Conservation (phyloP, 2,329 filamentous ascomycete species). For the Colletotrichum orbiculare region DNA sequence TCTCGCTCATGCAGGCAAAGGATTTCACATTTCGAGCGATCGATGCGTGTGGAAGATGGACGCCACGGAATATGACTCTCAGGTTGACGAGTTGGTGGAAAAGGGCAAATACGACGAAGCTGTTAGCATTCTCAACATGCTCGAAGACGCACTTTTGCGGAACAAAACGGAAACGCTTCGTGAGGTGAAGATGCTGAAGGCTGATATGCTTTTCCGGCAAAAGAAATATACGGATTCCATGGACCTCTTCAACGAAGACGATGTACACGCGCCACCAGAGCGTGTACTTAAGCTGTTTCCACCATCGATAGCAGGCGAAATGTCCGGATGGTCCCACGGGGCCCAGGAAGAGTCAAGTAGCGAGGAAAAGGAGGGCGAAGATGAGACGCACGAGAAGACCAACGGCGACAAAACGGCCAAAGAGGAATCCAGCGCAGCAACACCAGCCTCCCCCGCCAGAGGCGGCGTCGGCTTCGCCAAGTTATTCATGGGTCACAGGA, state of each 20-base stretch:
- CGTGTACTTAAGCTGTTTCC: conserved; percentile 89
- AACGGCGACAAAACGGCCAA: conserved; percentile 46
- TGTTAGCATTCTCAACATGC: conserved; percentile 86
- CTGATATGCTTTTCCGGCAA: conserved; percentile 82
- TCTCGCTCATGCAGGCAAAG: conserved; percentile 94
- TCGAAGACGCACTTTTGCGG: conserved; percentile 89
- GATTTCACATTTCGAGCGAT: conserved; percentile 93
- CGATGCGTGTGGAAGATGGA: conserved; percentile 96
- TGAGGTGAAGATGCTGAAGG: conserved; percentile 92
- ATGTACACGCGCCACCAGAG: conserved; percentile 90
- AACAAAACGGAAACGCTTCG: conserved; percentile 85
- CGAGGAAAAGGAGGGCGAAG: conserved; percentile 46
- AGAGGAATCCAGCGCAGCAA: conserved; percentile 37
- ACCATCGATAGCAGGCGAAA: conserved; percentile 81
- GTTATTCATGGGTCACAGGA: conserved; percentile 62
- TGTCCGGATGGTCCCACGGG: conserved; percentile 66
- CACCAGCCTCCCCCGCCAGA: conserved; percentile 50
- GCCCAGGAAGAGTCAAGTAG: conserved; percentile 57
- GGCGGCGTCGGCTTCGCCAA: conserved; percentile 62
- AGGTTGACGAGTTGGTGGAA: conserved; percentile 84
- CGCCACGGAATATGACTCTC: conserved; percentile 88
- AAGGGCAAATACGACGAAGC: conserved; percentile 86
- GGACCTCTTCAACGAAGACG: conserved; percentile 85
- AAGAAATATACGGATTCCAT: conserved; percentile 87
- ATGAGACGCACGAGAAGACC: conserved; percentile 47